A percentile compares a stretch with the other conserved stretches of the same genome.
Conservation (phyloP, 2,329 filamentous ascomycete genomes). For the Calonectria henricotiae region DNA sequence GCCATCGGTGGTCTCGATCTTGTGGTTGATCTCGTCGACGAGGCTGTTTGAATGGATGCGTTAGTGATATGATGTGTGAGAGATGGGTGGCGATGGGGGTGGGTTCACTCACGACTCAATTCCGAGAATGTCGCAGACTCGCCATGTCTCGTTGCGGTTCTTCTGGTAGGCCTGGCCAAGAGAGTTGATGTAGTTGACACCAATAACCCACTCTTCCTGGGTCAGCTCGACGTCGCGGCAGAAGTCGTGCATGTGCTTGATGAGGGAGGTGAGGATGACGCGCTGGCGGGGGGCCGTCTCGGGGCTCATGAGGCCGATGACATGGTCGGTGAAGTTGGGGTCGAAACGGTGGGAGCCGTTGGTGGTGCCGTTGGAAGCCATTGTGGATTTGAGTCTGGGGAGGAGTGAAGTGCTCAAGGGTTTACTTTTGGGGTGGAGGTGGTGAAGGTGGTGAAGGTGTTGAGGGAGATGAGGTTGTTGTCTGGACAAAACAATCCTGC, state of each 20-base stretch:
- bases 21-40: slow-evolving; percentile 76
- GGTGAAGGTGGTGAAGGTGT: too few relatives aligned
- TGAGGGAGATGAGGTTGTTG: not conserved
- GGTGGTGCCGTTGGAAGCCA: slow-evolving; percentile 29
- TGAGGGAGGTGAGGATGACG: slow-evolving; percentile 75
- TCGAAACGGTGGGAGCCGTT: slow-evolving; percentile 72
- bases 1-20: slow-evolving; percentile 74
- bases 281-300: slow-evolving; percentile 77
- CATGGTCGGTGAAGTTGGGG: slow-evolving; percentile 82
- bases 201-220: slow-evolving; percentile 83
- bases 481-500: not conserved
- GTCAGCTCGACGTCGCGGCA: slow-evolving; percentile 84
- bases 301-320: slow-evolving; percentile 82
- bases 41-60: slow-evolving; percentile 57
- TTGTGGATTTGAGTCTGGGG: slow-evolving; percentile 16
- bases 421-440: not conserved
- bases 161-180: slow-evolving; percentile 79
- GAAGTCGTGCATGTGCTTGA: slow-evolving; percentile 85
- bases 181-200: slow-evolving; percentile 83
- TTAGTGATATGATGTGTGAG: not conserved
- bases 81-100: not conserved
- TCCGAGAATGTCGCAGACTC: slow-evolving; percentile 81
- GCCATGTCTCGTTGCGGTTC: slow-evolving; percentile 82
- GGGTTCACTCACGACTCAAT: slow-evolving; percentile 75
- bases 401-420: not conserved